A percentile compares a stretch with the other conserved stretches of the same genome.
phyloP scores from a whole-genome alignment of 176 grass and related monocot genomes.

The Bonia amplexicaulis region DNA sequence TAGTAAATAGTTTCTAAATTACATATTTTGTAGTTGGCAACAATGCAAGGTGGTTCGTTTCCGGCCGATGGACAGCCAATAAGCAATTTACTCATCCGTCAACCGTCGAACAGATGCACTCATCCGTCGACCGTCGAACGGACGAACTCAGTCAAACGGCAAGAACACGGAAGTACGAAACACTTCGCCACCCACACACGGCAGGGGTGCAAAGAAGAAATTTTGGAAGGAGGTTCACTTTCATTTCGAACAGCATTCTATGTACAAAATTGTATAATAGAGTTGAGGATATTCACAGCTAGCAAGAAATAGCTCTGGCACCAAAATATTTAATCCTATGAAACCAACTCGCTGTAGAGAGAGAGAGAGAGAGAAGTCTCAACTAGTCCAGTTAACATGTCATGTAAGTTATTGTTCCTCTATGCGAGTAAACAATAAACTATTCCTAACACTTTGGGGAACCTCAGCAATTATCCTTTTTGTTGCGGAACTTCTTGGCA shows the following conservation, averaged over 20 bases:
- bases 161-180: not conserved
- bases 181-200: not conserved
- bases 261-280: conserved; percentile 27
- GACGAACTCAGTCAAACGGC: not conserved
- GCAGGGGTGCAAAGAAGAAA: not conserved
- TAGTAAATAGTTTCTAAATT: not conserved
- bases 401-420: conserved; percentile 23
- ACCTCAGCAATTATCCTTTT: conserved; percentile 25
- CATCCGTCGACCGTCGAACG: not conserved
- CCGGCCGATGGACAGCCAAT: not conserved
- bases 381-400: conserved; percentile 19
- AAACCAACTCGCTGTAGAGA: not conserved
- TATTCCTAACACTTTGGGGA: conserved; percentile 26
- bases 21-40: not conserved
- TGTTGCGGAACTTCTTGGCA: conserved; percentile 74
- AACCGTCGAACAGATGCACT: not conserved
- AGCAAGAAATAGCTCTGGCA: conserved; percentile 17
- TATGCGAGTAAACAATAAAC: conserved; percentile 38
- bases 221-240: not conserved
- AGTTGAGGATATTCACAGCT: conserved; percentile 47
- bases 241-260: conserved; percentile 35
- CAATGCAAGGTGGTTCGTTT: not conserved
- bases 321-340: conserved; percentile 42
- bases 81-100: not conserved
- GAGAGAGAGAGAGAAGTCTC: not conserved